These are phyloP conservation scores for Candida coquimbonensis DNA, from an alignment of 805 yeast species.

Conservation along the genomic window DNA sequence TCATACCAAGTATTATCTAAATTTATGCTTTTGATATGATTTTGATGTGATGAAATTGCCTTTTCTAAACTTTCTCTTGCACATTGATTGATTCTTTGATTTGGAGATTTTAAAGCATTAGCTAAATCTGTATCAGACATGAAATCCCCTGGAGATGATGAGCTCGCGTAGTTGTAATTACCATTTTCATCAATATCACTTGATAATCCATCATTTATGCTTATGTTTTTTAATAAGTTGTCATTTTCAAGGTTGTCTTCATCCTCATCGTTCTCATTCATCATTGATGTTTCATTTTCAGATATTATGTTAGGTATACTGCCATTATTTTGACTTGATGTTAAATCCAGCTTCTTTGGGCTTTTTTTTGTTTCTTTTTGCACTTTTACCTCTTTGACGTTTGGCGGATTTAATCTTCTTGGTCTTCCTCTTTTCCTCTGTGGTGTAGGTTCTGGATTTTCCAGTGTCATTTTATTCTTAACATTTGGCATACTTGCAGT, in stretches of 20 bases:
- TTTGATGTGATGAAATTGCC: slow-evolving; percentile 14
- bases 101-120: slow-evolving; percentile 31
- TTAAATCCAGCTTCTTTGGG: slow-evolving; percentile 10
- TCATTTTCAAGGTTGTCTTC: background rate
- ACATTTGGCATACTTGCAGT: slow-evolving; percentile 19
- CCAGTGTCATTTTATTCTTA: background rate
- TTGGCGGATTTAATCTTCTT: slow-evolving; percentile 11
- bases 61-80: slow-evolving; percentile 21
- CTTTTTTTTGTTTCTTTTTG: slow-evolving; percentile 22
- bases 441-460: background rate
- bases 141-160: slow-evolving; percentile 47
- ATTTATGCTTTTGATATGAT: slow-evolving; percentile 6
- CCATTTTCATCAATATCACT: slow-evolving; percentile 18
- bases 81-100: slow-evolving; percentile 11
- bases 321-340: background rate
- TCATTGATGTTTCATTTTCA: slow-evolving; percentile 1
- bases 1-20: slow-evolving; percentile 20
- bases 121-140: slow-evolving; percentile 47
- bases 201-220: slow-evolving; percentile 18
- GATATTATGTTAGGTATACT: background rate
- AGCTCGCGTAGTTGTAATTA: slow-evolving; percentile 6
- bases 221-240: background rate
- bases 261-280: slow-evolving; percentile 10
- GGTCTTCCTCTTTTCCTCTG: slow-evolving; percentile 24
- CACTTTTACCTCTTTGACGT: slow-evolving; percentile 3